Percentiles rank a stretch among this genome's conserved stretches.
These are phyloP conservation scores for Magnolia changhungtana DNA, from an alignment of 164 flowering plant species.

Conservation along the genomic window DNA sequence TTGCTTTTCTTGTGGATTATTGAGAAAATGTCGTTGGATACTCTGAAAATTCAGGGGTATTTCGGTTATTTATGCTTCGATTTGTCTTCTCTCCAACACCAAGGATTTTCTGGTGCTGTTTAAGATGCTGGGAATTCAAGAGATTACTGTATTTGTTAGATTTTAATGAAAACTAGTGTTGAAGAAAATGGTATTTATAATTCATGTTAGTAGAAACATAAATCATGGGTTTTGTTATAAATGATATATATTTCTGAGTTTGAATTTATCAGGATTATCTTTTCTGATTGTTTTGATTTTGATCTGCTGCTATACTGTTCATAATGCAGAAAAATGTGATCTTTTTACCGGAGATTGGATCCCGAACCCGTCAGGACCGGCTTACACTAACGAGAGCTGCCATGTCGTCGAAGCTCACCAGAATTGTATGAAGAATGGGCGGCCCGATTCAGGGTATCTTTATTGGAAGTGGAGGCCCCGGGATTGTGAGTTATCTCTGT, in stretches of 20 bases:
- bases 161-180: background rate
- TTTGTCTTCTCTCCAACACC: background rate
- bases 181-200: too few species aligned
- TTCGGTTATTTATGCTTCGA: background rate
- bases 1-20: background rate
- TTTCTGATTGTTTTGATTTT: background rate
- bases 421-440: slow-evolving; percentile 91
- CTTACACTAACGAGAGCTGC: slow-evolving; percentile 76
- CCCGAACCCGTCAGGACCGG: slow-evolving; percentile 62
- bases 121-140: background rate
- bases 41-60: too few species aligned
- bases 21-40: background rate
- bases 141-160: background rate
- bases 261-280: background rate
- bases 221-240: background rate
- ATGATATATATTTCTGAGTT: background rate
- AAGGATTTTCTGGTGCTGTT: background rate
- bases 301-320: background rate
- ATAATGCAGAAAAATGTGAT: slow-evolving; percentile 63
- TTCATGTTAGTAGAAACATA: too few species aligned
- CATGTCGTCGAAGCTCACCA: slow-evolving; percentile 62
- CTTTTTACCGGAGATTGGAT: slow-evolving; percentile 78
- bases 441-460: slow-evolving; percentile 77
- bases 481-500: slow-evolving; percentile 58
- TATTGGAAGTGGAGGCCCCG: slow-evolving; percentile 89